phyloP scores from a whole-genome alignment of 2,329 filamentous ascomycete genomes.

The Monosporascus sp. region DNA sequence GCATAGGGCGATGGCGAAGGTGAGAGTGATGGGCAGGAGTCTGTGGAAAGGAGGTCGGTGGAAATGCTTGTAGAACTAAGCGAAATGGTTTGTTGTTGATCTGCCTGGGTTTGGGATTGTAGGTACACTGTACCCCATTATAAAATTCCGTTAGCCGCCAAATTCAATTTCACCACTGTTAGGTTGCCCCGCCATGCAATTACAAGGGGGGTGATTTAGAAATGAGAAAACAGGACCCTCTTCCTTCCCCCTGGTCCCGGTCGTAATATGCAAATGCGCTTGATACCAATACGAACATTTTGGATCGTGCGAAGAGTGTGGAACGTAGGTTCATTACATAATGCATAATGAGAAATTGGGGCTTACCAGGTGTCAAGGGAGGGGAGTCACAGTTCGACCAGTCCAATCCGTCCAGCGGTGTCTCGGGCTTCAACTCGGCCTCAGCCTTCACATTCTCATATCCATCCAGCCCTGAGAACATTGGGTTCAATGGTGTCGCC shows the following conservation, averaged over 20 bases:
- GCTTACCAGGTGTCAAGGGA: conserved; percentile 86
- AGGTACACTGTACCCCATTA: conserved; percentile 25
- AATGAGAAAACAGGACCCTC: neutral
- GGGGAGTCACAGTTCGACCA: conserved; percentile 77
- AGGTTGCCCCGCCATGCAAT: conserved; percentile 2
- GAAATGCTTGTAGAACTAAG: conserved; percentile 51
- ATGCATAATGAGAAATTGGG: conserved; percentile 7
- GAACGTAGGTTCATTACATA: neutral
- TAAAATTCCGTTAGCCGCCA: conserved; percentile 16
- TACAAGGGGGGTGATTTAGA: neutral
- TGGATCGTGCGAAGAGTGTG: neutral
- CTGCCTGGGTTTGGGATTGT: conserved; percentile 35
- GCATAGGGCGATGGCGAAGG: conserved; percentile 80
- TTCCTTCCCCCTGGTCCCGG: neutral
- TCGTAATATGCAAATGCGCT: neutral
- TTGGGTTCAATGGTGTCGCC: conserved; percentile 76
- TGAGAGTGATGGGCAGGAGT: conserved; percentile 78
- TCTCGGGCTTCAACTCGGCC: conserved; percentile 64
- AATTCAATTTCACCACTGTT: conserved; percentile 8
- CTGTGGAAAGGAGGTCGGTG: conserved; percentile 68
- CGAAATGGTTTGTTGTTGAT: conserved; percentile 45
- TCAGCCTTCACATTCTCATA: conserved; percentile 67
- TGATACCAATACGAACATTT: neutral
- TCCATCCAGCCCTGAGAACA: conserved; percentile 68
- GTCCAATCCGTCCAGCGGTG: conserved; percentile 66